Percentiles rank a stretch among this genome's conserved stretches.
Evolutionary conservation across 2,329 filamentous ascomycete genomes (phyloP).

Genomic region (Mycosphaerella sp.): DNA sequence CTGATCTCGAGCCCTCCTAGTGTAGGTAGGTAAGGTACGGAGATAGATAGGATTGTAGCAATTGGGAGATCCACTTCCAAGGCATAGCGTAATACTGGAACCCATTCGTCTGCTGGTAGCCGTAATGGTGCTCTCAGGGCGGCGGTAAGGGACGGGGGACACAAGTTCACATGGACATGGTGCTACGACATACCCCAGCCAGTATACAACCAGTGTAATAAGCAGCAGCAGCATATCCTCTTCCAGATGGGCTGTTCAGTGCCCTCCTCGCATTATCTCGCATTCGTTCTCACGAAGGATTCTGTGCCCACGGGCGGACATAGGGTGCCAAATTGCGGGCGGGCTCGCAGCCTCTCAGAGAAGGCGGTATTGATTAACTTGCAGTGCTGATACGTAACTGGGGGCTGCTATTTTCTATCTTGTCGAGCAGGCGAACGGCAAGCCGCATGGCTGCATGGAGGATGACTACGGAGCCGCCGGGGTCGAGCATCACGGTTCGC

Average conservation of each 20-base stretch:
- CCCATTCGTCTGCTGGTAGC: background rate
- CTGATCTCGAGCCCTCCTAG: background rate
- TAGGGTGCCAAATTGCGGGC: too few relatives aligned
- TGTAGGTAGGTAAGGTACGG: too few relatives aligned
- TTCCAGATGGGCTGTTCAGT: too few relatives aligned
- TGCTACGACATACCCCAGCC: too few relatives aligned
- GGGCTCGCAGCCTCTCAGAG: constrained; percentile 1
- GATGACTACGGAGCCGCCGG: background rate
- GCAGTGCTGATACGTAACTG: background rate
- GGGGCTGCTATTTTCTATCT: background rate
- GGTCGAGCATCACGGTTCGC: background rate
- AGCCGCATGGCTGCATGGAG: background rate
- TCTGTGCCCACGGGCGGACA: too few relatives aligned
- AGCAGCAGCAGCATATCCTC: too few relatives aligned
- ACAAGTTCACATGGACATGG: too few relatives aligned
- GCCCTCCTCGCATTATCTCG: too few relatives aligned
- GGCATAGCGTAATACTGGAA: background rate
- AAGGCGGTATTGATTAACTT: background rate
- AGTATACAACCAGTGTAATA: too few relatives aligned
- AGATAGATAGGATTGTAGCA: too few relatives aligned
- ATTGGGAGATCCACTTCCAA: background rate
- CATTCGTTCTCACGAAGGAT: too few relatives aligned
- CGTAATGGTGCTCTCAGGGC: background rate
- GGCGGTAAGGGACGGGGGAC: background rate
- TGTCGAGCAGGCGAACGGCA: constrained; percentile 1